A percentile compares a stretch with the other conserved stretches of the same genome.
Conservation (phyloP, 805 yeast species). For the Nakazawaea wyomingensis region DNA sequence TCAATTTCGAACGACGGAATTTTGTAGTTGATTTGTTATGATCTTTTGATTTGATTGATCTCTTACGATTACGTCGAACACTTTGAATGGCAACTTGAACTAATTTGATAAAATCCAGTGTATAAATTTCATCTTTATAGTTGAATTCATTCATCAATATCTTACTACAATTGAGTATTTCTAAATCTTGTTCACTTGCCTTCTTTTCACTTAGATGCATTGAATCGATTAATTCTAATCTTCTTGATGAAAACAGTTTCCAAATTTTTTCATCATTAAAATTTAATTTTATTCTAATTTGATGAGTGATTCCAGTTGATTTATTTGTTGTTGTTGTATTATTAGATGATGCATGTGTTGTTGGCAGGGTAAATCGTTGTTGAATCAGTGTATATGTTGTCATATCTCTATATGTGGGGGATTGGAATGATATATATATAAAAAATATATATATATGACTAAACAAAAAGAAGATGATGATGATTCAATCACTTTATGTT, state of each 20-base stretch:
- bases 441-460: too few relatives aligned
- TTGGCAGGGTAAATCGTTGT: too few relatives aligned
- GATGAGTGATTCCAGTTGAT: slow-evolving; percentile 44
- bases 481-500: too few relatives aligned
- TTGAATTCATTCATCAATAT: slow-evolving; percentile 74
- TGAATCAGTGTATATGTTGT: too few relatives aligned
- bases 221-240: slow-evolving; percentile 84
- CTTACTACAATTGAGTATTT: slow-evolving; percentile 73
- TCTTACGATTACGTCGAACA: slow-evolving; percentile 79
- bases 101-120: slow-evolving; percentile 77
- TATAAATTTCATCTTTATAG: slow-evolving; percentile 41
- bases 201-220: slow-evolving; percentile 54
- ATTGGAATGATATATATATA: too few relatives aligned
- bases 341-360: too few relatives aligned
- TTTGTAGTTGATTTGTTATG: neutral
- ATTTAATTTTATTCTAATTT: slow-evolving; percentile 56
- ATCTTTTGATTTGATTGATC: slow-evolving; percentile 42
- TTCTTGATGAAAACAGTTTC: slow-evolving; percentile 86
- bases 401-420: too few relatives aligned
- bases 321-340: neutral
- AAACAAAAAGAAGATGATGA: too few relatives aligned
- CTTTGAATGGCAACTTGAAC: slow-evolving; percentile 94
- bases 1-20: neutral
- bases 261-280: slow-evolving; percentile 80
- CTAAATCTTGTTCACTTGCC: slow-evolving; percentile 90